These are phyloP conservation scores for Plantago major DNA, from an alignment of 257 asterid genomes.

Conservation along the genomic window DNA sequence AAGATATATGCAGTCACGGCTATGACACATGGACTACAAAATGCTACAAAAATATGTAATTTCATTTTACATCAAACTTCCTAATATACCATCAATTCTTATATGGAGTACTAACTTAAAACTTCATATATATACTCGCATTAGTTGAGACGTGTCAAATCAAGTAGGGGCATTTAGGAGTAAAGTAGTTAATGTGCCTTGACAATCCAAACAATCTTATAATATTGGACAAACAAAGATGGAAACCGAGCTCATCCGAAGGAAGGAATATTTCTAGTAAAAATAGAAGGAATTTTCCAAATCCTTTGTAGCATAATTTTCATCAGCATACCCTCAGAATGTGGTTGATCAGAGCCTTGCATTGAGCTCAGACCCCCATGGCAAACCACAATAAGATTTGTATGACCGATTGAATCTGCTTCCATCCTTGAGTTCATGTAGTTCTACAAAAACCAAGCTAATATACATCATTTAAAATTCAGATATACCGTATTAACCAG, in stretches of 20 bases:
- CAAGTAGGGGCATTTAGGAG: no score
- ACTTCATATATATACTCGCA: no score
- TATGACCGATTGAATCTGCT: conserved; percentile 37
- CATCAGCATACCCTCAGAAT: conserved; percentile 55
- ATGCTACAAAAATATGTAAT: no score
- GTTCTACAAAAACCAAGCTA: conserved; percentile 39
- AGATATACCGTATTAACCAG: conserved; percentile 1
- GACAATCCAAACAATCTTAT: no score
- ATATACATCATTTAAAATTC: conserved; percentile 1
- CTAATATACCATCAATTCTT: no score
- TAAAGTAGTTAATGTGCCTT: no score
- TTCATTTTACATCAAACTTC: no score
- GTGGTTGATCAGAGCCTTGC: conserved; percentile 38
- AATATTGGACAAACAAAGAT: no score
- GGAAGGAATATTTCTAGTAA: conserved; percentile 5
- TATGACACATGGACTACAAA: no score
- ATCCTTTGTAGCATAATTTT: conserved; percentile 6
- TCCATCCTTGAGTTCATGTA: conserved; percentile 62
- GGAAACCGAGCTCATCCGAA: background rate
- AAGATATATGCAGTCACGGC: no score
- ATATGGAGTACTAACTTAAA: no score
- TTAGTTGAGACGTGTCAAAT: no score
- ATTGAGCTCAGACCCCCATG: conserved; percentile 37
- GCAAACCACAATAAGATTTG: conserved; percentile 71
- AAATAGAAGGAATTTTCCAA: background rate